Percentiles rank a stretch among this genome's conserved stretches.
These are phyloP conservation scores for Diospyros kaki DNA, from an alignment of 148 eudicot genomes.

Conservation along the genomic window DNA sequence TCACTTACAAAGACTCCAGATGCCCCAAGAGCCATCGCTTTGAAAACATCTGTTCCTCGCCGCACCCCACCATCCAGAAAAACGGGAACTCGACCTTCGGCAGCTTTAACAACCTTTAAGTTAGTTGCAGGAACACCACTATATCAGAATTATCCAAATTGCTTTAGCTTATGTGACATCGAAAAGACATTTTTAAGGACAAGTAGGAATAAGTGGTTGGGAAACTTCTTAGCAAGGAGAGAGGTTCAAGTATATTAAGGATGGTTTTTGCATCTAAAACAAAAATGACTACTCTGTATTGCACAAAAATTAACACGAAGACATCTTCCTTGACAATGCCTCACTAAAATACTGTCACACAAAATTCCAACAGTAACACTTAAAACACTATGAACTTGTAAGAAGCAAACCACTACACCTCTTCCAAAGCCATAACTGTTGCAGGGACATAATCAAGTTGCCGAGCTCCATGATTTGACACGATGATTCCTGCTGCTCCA, in stretches of 20 bases:
- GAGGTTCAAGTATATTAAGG: background rate
- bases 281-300: too few relatives aligned
- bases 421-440: slow-evolving; percentile 31
- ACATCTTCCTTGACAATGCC: too few relatives aligned
- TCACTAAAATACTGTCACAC: too few relatives aligned
- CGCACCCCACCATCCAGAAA: slow-evolving; percentile 35
- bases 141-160: slow-evolving; percentile 3
- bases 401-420: slow-evolving; percentile 15
- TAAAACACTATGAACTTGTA: too few relatives aligned
- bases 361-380: too few relatives aligned
- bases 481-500: slow-evolving; percentile 35
- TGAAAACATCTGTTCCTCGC: slow-evolving; percentile 39
- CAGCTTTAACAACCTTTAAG: slow-evolving; percentile 29
- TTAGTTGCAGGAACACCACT: background rate
- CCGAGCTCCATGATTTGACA: slow-evolving; percentile 41
- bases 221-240: background rate
- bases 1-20: slow-evolving; percentile 87
- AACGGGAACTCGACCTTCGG: slow-evolving; percentile 30
- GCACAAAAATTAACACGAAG: too few relatives aligned
- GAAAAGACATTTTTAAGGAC: background rate
- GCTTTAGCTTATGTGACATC: too few relatives aligned
- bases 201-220: background rate
- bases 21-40: slow-evolving; percentile 42
- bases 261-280: too few relatives aligned
- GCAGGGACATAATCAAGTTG: slow-evolving; percentile 37